phyloP scores from a whole-genome alignment of 495 filamentous ascomycete genomes.

The Lasiosphaeriaceae sp. region DNA sequence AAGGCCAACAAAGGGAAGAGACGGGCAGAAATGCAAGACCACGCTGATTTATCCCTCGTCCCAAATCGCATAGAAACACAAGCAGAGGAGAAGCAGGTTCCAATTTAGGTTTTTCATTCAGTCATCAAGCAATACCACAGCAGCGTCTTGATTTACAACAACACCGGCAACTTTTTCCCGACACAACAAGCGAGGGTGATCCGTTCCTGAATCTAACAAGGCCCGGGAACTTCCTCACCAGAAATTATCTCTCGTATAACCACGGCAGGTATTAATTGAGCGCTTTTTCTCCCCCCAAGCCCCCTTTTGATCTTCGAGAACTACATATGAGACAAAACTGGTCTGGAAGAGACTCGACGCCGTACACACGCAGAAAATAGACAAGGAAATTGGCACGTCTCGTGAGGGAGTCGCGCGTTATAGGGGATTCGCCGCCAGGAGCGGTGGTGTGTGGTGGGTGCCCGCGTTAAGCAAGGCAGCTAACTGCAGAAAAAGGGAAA shows the following conservation, averaged over 20 bases:
- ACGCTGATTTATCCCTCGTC: too few relatives aligned
- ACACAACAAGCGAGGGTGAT: too few relatives aligned
- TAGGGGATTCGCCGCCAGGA: neutral
- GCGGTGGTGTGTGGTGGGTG: neutral
- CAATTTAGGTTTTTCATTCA: slow-evolving; percentile 25
- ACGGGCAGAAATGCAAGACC: too few relatives aligned
- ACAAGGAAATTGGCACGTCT: neutral
- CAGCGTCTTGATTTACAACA: neutral
- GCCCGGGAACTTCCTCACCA: too few relatives aligned
- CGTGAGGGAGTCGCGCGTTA: neutral
- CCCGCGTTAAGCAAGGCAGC: neutral
- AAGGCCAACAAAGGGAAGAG: too few relatives aligned
- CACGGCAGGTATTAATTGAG: neutral
- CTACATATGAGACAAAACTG: too few relatives aligned
- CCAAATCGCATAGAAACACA: too few relatives aligned
- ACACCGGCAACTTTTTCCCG: neutral
- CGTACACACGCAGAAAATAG: too few relatives aligned
- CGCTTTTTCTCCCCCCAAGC: neutral
- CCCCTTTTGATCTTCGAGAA: neutral
- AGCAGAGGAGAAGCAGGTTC: neutral
- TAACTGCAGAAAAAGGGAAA: slow-evolving; percentile 6
- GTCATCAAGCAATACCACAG: slow-evolving; percentile 10
- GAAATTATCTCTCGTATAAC: neutral
- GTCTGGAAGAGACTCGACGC: too few relatives aligned
- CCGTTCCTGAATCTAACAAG: too few relatives aligned